These are phyloP conservation scores for Paramecium primaurelia DNA, from an alignment of 73 alveolate species.

Conservation along the genomic window DNA sequence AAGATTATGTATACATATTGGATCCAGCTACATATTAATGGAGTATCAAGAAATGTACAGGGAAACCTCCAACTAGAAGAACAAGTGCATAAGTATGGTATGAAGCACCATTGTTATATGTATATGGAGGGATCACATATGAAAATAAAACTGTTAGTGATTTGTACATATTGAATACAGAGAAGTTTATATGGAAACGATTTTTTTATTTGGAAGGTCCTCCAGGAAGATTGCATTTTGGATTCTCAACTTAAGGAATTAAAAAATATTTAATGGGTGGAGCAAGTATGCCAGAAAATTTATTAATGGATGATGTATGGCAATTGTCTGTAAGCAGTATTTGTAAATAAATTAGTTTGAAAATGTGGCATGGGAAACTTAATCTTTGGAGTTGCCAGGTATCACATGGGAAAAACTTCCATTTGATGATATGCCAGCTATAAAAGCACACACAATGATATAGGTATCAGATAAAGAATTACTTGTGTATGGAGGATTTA, in stretches of 20 bases:
- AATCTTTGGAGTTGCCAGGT: constrained; percentile 11
- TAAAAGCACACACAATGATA: constrained; percentile 46
- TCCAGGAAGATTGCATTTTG: constrained; percentile 54
- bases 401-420: constrained; percentile 50
- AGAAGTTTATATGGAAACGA: constrained; percentile 54
- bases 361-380: constrained; percentile 51
- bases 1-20: constrained; percentile 20
- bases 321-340: not conserved
- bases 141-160: constrained; percentile 52
- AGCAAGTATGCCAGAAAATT: constrained; percentile 58
- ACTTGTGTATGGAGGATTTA: constrained; percentile 50
- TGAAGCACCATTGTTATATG: constrained; percentile 50
- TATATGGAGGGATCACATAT: constrained; percentile 57
- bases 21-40: constrained; percentile 43
- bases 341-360: not conserved
- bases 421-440: constrained; percentile 42
- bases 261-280: constrained; percentile 56
- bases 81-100: constrained; percentile 53
- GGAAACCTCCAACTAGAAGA: constrained; percentile 57
- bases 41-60: constrained; percentile 44
- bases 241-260: constrained; percentile 25
- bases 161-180: constrained; percentile 55
- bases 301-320: constrained; percentile 60
- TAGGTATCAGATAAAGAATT: constrained; percentile 25
- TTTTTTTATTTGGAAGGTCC: constrained; percentile 55